Evolutionary conservation across 352 stramenopile genomes (phyloP), one percentile per base, ranked within the genome.

Genomic region (Globisporangium abappressorium): DNA sequence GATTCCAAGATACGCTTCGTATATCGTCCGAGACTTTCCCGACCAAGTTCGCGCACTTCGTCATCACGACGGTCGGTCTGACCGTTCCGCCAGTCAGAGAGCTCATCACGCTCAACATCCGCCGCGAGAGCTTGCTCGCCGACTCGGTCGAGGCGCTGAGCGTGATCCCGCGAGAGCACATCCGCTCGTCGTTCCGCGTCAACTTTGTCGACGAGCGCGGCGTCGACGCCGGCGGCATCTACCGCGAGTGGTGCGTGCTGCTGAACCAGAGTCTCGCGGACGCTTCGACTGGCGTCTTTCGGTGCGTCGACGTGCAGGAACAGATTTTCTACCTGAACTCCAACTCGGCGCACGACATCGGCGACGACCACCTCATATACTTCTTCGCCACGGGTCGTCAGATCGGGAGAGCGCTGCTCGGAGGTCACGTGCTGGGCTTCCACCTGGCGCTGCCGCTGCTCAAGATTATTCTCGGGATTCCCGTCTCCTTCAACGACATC

Each of bases 41-140:
- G 1, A 68, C 69, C 8, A 89, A 89, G 62, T 85, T 76, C 38
- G 78, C 81, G 1, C 78, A 86, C 43, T 89, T 89, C 30, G 74
- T 87, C 4, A 62, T 69, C 0, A 77, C 66, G 15, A 75, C 76
- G n/a, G 77, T 79, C 5, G 74, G 75, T 14, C 56, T 85, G 11
- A 61, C 87, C n/a, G 71, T 82, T 11, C 77, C 81, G 5, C 56
- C 70, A 2, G 73, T 84, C 57, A 63, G 79, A 14, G 79, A 89
- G 61, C 65, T 75, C 14, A 58, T 89, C 38, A 76, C 81, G 54
- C 69, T 89, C 18, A 78, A 74, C 4, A 28, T 86, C 12, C 76
- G 76, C 26, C 80, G 80, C 24, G 69, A 84, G 1, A 73, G 76
- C 18, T 66, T 85, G 20, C 67, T 87, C 5, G 78, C 85, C 57